Evolutionary conservation across 176 grass and related monocot species (phyloP).

Genomic region (Elymus sibiricus): DNA sequence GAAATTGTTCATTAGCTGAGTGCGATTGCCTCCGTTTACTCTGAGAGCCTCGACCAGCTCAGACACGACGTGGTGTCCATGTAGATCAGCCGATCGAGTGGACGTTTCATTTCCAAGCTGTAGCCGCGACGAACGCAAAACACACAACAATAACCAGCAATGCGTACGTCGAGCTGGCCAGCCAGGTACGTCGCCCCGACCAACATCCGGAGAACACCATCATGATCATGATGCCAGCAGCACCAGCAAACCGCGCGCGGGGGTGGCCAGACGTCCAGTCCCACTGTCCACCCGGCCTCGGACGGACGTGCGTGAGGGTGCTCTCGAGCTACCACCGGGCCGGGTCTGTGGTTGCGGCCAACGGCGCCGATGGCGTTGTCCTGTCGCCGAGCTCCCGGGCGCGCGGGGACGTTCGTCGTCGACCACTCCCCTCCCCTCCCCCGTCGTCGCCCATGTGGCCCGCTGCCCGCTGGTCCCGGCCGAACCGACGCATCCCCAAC

Average conservation of each 20-base stretch:
- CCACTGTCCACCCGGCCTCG: not conserved
- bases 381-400: not conserved
- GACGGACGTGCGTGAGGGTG: not conserved
- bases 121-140: no score
- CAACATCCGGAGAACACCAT: not conserved
- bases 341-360: not conserved
- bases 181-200: no score
- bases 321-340: not conserved
- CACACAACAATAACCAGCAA: no score
- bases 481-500: conserved; percentile 11
- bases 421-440: not conserved
- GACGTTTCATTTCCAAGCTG: no score
- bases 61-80: no score
- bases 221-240: not conserved
- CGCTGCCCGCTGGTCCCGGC: not conserved
- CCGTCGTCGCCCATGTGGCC: conserved; percentile 2
- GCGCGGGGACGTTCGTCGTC: not conserved
- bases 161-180: no score
- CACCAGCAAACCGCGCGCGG: not conserved
- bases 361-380: not conserved
- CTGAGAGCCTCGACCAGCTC: no score
- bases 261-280: no score
- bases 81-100: no score
- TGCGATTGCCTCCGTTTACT: no score
- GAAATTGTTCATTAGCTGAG: no score